A percentile compares a stretch with the other conserved stretches of the same genome.
phyloP scores from a whole-genome alignment of 2,329 filamentous ascomycete species.

The Pseudohalonectria lignicola region DNA sequence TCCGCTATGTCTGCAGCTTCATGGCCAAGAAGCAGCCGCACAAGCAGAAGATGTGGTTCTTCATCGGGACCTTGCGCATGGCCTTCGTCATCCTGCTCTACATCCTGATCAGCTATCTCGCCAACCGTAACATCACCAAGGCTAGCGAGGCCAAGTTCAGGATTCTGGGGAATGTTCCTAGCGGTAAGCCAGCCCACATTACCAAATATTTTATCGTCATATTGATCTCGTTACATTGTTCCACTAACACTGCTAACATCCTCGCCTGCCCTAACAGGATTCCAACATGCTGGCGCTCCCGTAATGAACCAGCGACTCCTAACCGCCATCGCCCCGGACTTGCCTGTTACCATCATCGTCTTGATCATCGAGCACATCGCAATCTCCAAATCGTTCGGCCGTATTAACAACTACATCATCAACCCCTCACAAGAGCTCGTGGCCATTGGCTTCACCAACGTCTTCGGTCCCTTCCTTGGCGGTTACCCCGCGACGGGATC shows the following conservation, averaged over 20 bases:
- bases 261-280: conserved; percentile 36
- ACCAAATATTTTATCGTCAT: no score
- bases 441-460: conserved; percentile 81
- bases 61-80: conserved; percentile 61
- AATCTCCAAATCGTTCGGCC: conserved; percentile 92
- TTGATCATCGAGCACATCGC: conserved; percentile 93
- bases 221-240: no score
- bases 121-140: conserved; percentile 54
- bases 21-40: conserved; percentile 51
- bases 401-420: conserved; percentile 93
- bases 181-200: conserved; percentile 48
- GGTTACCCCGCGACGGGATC: conserved; percentile 90
- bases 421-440: conserved; percentile 94
- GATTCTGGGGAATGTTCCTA: conserved; percentile 65
- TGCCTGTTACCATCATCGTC: conserved; percentile 87
- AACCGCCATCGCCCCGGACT: conserved; percentile 53
- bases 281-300: conserved; percentile 68
- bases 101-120: conserved; percentile 76
- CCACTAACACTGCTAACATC: neutral
- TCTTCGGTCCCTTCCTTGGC: conserved; percentile 84
- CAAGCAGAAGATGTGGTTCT: conserved; percentile 57
- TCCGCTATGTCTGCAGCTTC: conserved; percentile 47
- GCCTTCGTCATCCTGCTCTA: conserved; percentile 74
- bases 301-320: conserved; percentile 56
- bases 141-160: conserved; percentile 51